Evolutionary conservation across 352 stramenopile genomes (phyloP).

Genomic region (Globisporangium paddicum): DNA sequence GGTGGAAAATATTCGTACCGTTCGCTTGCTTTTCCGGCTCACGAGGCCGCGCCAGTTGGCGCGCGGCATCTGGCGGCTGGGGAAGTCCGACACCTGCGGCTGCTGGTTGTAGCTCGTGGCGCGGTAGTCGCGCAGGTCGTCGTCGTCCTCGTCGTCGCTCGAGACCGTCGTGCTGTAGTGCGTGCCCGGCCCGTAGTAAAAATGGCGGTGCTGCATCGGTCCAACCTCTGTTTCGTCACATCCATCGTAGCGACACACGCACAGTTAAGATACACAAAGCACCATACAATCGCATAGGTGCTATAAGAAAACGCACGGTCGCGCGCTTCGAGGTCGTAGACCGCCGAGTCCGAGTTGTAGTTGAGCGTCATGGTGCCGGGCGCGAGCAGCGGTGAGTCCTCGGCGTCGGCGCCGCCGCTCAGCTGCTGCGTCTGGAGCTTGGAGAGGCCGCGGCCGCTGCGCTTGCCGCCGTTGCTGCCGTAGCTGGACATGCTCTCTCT

Average conservation of each 20-base stretch:
- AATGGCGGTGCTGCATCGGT: slow-evolving; percentile 37
- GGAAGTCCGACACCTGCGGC: slow-evolving; percentile 10
- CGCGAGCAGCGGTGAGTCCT: slow-evolving; percentile 51
- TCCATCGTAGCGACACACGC: background rate
- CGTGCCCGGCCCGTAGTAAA: slow-evolving; percentile 49
- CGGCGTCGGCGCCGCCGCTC: slow-evolving; percentile 14
- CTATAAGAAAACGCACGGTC: slow-evolving; percentile 9
- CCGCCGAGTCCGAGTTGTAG: slow-evolving; percentile 85
- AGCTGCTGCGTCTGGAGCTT: slow-evolving; percentile 19
- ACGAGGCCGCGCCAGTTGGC: slow-evolving; percentile 56
- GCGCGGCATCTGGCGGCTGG: slow-evolving; percentile 31
- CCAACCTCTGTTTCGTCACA: slow-evolving; percentile 6
- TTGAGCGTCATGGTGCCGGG: slow-evolving; percentile 50
- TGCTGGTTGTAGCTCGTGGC: slow-evolving; percentile 33
- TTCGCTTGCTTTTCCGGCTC: slow-evolving; percentile 43
- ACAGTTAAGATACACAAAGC: slow-evolving; percentile 1
- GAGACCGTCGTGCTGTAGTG: slow-evolving; percentile 43
- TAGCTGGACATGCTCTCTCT: slow-evolving; percentile 6
- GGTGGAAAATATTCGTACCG: too few species aligned
- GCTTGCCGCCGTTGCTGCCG: slow-evolving; percentile 1
- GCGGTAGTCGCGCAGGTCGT: slow-evolving; percentile 40
- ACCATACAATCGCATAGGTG: too few species aligned
- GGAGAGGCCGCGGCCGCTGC: slow-evolving; percentile 7
- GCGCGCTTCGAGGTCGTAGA: slow-evolving; percentile 51
- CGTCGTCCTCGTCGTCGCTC: slow-evolving; percentile 36